A percentile compares a stretch with the other conserved stretches of the same genome.
Evolutionary conservation across 306 rosid genomes (phyloP).

Genomic region (Carpinus viminea): DNA sequence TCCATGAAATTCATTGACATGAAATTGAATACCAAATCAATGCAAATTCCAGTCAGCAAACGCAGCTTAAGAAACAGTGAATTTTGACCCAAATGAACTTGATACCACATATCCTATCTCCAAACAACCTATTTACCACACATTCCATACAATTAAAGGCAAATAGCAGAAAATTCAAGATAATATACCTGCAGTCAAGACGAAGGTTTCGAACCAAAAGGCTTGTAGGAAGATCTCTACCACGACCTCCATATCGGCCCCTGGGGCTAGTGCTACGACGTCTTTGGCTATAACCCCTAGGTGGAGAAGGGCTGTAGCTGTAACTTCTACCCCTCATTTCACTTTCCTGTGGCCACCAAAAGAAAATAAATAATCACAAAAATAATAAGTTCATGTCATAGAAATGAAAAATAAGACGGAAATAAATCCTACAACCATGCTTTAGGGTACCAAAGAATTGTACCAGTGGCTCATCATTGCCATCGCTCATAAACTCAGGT

Average conservation of each 20-base stretch:
- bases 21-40: not conserved
- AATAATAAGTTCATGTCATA: not conserved
- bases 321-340: slow-evolving; percentile 84
- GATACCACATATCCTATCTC: not conserved
- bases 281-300: slow-evolving; percentile 60
- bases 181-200: slow-evolving; percentile 64
- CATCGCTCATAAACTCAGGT: not conserved
- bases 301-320: slow-evolving; percentile 79
- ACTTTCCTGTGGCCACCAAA: slow-evolving; percentile 25
- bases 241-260: slow-evolving; percentile 50
- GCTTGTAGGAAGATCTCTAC: slow-evolving; percentile 68
- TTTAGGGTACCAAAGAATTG: not conserved
- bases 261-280: slow-evolving; percentile 69
- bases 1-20: not conserved
- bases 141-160: not conserved
- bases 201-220: slow-evolving; percentile 83
- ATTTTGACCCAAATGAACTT: not conserved
- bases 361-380: not conserved
- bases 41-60: not conserved
- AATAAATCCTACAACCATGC: not conserved
- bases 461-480: not conserved
- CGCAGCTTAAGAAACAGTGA: not conserved
- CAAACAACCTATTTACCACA: not conserved
- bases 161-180: not conserved
- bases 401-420: not conserved